Base-by-base conservation (phyloP, 129 eudicot genomes). In the Lactuca sativa region DNA sequence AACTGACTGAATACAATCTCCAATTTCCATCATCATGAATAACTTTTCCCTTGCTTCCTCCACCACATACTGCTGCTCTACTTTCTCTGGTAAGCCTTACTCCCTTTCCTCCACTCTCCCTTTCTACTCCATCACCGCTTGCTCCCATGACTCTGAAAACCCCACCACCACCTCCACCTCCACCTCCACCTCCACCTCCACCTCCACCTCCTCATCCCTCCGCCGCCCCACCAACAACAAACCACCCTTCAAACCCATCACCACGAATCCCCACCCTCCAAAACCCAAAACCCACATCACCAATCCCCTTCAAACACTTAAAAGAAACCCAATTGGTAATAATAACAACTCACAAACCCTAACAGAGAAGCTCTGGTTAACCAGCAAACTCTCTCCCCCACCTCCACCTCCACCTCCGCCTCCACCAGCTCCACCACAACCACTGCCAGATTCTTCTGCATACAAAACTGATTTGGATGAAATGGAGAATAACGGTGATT, bases 341-440 rank as follows among this genome's bases (percentile, higher is more conserved):
- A 25, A 47, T n/a, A 47, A 47, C 52, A 36, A 4, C 10, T 65
- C 85, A 3, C 79, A 81, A 49, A 73, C 82, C 48, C 84, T 93
- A 56, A 86, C 95, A 3, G 78, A 66, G 25, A 87, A 93, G 82
- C 92, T 93, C 62, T 78, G 98, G 92, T 75, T 93, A 77, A 89
- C 90, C 74, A 93, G 87, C 69, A 93, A 77, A 77, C 88, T 92
- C 69, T 73, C 89, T 62, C 95, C 96, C 0, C 97, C 96, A 0
- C 98, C 96, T 0, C 84, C 88, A 0, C 82, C 86, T 1, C 70
- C 77, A 0, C 78, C 87, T 0, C 76, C 81, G 0, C 82, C 84
- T 0, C 77, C 71, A 6, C 66, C 49, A 43, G 52, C 76, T 21
- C 55, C 65, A 0, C 48, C 77, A 12, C 71, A 52, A 41, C 55